Evolutionary conservation across 495 filamentous ascomycete species (phyloP), one percentile per base, ranked within the genome.

Genomic region (Astrothelium macrocarpum): DNA sequence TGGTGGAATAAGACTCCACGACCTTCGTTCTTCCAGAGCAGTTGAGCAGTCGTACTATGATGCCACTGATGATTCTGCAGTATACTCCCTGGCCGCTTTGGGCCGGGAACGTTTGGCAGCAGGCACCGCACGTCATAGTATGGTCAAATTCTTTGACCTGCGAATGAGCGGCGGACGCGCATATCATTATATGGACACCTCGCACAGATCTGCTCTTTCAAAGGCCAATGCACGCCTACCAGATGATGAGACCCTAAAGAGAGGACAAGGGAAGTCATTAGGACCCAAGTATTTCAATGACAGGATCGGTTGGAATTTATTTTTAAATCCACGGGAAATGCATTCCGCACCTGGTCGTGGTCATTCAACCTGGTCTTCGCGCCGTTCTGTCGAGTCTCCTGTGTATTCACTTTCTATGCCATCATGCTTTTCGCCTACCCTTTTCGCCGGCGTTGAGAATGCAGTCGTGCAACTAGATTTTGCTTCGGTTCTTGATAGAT

Each of bases 141-240:
- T 86, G 18, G 70, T 89, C 10, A 88, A 88, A 66, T 69, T 87
- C 1, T 89, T 87, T 64, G 85, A 89, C 68, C 71, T 89, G 36
- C 82, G 86, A 42, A 78, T 85, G 75, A 71, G 73, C 11, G 81
- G 78, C 9, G 75, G 72, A 4, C 68, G 72, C 32, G 68, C 65
- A 25, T 77, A 77, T 65, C 62, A 66, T 26, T 67, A 68, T 49
- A 64, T 74, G 26, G 67, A 71, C 42, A 20, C 49, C 20, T 29
- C 29, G 20, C 49, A 56, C 25, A 4, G 49, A 11, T 11, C 23
- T 2, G 20, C 9, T 11, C 20, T 5, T 10, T 29, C 7, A 16
- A 26, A 29, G 5, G 49, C 7, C 25, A 56, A 26, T 2, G 11
- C 16, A 29, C 49, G 23, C 10, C 20, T 20, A 29, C 25, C 23